Evolutionary conservation across 805 yeast species (phyloP).

Genomic region (Maudiozyma pseudohumilis): DNA sequence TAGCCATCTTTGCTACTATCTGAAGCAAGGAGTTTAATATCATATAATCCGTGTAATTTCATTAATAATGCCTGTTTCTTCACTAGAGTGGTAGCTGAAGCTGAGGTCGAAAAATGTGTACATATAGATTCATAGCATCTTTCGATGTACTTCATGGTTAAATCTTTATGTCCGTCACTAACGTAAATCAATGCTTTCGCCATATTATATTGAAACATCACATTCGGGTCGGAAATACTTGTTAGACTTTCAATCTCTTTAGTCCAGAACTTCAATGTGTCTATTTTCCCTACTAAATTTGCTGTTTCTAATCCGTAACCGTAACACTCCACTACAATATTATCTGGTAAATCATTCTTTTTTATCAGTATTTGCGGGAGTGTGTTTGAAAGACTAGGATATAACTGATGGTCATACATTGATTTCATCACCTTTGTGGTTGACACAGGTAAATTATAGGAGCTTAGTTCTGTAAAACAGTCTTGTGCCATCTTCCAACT

Average conservation of each 20-base stretch:
- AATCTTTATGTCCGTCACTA: slow-evolving; percentile 24
- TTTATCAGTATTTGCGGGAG: slow-evolving; percentile 38
- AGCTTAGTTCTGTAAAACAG: slow-evolving; percentile 62
- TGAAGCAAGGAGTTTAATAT: slow-evolving; percentile 36
- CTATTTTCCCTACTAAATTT: slow-evolving; percentile 48
- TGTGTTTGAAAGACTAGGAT: slow-evolving; percentile 51
- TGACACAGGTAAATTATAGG: slow-evolving; percentile 27
- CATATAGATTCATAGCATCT: slow-evolving; percentile 54
- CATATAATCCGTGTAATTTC: slow-evolving; percentile 52
- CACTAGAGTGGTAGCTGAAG: slow-evolving; percentile 41
- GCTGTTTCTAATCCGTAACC: slow-evolving; percentile 69
- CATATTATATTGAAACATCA: slow-evolving; percentile 49
- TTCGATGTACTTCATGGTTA: slow-evolving; percentile 34
- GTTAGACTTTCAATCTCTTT: slow-evolving; percentile 36
- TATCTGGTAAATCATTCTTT: slow-evolving; percentile 25
- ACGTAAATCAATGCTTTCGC: slow-evolving; percentile 54
- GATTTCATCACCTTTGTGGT: slow-evolving; percentile 59
- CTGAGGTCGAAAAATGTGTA: slow-evolving; percentile 38
- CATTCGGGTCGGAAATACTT: slow-evolving; percentile 40
- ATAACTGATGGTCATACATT: slow-evolving; percentile 64
- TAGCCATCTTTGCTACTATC: slow-evolving; percentile 10
- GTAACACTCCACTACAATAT: slow-evolving; percentile 39
- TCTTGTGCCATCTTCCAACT: slow-evolving; percentile 84
- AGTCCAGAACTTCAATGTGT: slow-evolving; percentile 50
- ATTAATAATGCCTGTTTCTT: slow-evolving; percentile 41